These are phyloP conservation scores for Apiotrichum sp. DNA, from an alignment of 1,284 basidiomycete species.

Conservation along the genomic window DNA sequence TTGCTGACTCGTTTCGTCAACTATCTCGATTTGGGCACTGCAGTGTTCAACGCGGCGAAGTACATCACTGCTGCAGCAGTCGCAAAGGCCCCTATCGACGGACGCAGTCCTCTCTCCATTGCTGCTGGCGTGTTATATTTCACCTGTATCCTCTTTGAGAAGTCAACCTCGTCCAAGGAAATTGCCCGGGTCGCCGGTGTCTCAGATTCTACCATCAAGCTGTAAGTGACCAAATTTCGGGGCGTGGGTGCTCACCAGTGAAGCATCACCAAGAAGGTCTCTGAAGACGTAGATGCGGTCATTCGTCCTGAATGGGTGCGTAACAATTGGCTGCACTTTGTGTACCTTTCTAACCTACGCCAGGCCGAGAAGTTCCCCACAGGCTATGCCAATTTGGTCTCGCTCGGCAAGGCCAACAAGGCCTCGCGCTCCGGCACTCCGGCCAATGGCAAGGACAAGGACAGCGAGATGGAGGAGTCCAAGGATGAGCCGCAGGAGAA, in stretches of 20 bases:
- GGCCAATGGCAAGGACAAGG: background rate
- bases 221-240: conserved; percentile 43
- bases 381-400: conserved; percentile 1
- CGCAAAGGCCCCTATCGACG: conserved; percentile 80
- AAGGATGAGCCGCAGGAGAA: background rate
- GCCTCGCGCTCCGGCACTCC: background rate
- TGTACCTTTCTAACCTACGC: no score
- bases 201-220: conserved; percentile 92
- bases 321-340: background rate
- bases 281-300: conserved; percentile 32
- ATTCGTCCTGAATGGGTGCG: conserved; percentile 44
- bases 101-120: conserved; percentile 90
- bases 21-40: conserved; percentile 51
- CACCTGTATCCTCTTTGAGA: conserved; percentile 73
- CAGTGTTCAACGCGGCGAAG: conserved; percentile 57
- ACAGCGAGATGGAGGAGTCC: background rate
- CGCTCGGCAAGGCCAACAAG: conserved; percentile 4
- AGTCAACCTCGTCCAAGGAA: conserved; percentile 68
- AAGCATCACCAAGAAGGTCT: conserved; percentile 44
- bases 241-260: conserved; percentile 17
- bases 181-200: conserved; percentile 93
- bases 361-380: no score
- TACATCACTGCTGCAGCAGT: conserved; percentile 78
- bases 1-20: conserved; percentile 91
- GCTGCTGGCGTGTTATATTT: conserved; percentile 95